Evolutionary conservation across 225 moss, liverwort and hornwort genomes (phyloP), one percentile per base, ranked within the genome.

Genomic region (Marchantia paleacea): DNA sequence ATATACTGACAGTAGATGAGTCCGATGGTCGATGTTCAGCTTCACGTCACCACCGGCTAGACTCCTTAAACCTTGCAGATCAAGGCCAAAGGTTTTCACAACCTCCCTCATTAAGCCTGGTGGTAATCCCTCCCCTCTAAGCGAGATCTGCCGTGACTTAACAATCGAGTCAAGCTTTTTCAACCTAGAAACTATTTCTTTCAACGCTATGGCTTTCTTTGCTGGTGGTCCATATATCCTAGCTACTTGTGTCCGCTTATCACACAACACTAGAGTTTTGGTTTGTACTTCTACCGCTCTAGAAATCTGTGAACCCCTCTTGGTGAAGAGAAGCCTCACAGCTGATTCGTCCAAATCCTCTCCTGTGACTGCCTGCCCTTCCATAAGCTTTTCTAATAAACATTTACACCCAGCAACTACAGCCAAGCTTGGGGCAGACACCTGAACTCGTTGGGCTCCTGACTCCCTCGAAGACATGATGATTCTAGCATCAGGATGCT

Each of bases 41-140:
- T 75, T 82, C 52, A 73, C 73, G 22, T 84, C 80, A 74, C 52
- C 73, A 25, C 82, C 82, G 15, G 79, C 87, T 54, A 87, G 61
- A 29, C 76, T 57, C 52, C 50, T 69, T 64, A 87, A 73, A 26
- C 77, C 78, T 52, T 29, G 7, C 48, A 84, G 82, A 82, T 85
- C 82, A 39, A 82, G 80, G 66, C 87, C 87, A 77, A 80, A 63
- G 19, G 72, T 71, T 80, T 80, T 84, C 51, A 85, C 82, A 57
- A 85, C 79, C 80, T 84, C 87, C 65, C 87, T 82, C 87, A 87
- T 85, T 77, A 87, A 79, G 13, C 87, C 87, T 47, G 77, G 49
- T 66, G 87, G 87, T 39, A 85, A 69, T 58, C 82, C 84, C 16
- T 85, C 84, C 52, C 87, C 87, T 68, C 84, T 79, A 8, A 87